phyloP scores from a whole-genome alignment of 176 grass and related monocot species.

The Oryza meyeriana region DNA sequence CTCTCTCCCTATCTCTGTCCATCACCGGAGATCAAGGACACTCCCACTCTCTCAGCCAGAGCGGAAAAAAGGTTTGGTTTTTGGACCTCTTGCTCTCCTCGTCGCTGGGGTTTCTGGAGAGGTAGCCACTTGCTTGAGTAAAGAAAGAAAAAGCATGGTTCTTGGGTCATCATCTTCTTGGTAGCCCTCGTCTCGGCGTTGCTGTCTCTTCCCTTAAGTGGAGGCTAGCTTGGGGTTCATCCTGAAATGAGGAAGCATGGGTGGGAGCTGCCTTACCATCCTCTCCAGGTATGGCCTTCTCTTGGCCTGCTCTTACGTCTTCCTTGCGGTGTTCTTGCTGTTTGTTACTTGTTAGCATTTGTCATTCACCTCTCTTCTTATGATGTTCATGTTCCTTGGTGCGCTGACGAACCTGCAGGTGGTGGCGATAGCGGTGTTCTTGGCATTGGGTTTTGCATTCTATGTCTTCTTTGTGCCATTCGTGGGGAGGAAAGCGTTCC shows the following conservation, averaged over 20 bases:
- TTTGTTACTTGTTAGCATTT: neutral
- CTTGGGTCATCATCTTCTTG: constrained; percentile 6
- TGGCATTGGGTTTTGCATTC: constrained; percentile 90
- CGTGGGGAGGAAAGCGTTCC: constrained; percentile 58
- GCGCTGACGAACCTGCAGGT: constrained; percentile 43
- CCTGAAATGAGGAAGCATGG: constrained; percentile 92
- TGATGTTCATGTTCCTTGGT: neutral
- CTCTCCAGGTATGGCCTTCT: constrained; percentile 58
- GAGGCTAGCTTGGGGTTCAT: neutral
- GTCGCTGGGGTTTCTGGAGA: neutral
- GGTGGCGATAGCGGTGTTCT: constrained; percentile 91
- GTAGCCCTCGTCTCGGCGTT: constrained; percentile 16
- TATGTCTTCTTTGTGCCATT: constrained; percentile 98
- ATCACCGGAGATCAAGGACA: constrained; percentile 1
- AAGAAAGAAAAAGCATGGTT: constrained; percentile 7
- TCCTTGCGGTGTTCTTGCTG: neutral
- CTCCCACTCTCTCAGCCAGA: neutral
- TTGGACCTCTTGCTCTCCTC: constrained; percentile 3
- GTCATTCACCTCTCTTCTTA: neutral
- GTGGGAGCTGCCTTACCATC: constrained; percentile 98
- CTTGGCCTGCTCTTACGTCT: neutral
- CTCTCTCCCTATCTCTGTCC: neutral
- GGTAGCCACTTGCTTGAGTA: constrained; percentile 10
- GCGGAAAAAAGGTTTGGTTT: neutral
- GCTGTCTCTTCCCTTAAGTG: neutral